These are phyloP conservation scores for Buddleja alternifolia DNA, from an alignment of 257 asterid genomes.

Conservation along the genomic window DNA sequence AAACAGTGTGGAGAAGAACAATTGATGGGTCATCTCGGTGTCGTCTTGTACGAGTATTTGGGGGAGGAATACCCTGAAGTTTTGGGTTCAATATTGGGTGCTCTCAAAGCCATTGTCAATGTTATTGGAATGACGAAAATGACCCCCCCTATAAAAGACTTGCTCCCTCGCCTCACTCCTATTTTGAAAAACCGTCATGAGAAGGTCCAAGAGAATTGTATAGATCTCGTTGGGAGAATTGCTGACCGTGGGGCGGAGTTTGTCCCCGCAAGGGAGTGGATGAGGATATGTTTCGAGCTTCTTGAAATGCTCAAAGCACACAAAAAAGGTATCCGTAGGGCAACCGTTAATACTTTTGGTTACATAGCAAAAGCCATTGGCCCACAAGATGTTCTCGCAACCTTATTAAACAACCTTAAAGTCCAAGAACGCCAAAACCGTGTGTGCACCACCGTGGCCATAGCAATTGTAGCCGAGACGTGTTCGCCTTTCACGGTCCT, in stretches of 20 bases:
- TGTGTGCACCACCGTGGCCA: constrained; percentile 94
- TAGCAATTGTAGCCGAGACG: constrained; percentile 91
- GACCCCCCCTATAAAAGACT: constrained; percentile 92
- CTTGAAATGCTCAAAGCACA: constrained; percentile 97
- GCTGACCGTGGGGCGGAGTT: constrained; percentile 95
- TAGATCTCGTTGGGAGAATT: constrained; percentile 87
- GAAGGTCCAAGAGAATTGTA: constrained; percentile 91
- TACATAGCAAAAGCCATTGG: constrained; percentile 91
- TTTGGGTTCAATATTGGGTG: constrained; percentile 85
- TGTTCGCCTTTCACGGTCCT: constrained; percentile 87
- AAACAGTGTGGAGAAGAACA: constrained; percentile 91
- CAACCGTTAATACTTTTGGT: constrained; percentile 89
- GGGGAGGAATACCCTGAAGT: constrained; percentile 97
- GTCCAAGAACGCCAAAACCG: constrained; percentile 95
- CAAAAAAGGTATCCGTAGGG: constrained; percentile 91
- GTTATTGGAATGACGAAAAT: constrained; percentile 94
- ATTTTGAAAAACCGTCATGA: constrained; percentile 92
- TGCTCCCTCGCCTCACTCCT: constrained; percentile 89
- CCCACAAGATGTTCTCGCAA: constrained; percentile 90
- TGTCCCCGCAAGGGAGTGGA: constrained; percentile 95
- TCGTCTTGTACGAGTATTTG: constrained; percentile 74
- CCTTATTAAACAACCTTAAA: constrained; percentile 81
- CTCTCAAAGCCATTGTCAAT: constrained; percentile 86
- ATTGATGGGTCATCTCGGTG: constrained; percentile 93
- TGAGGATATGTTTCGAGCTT: constrained; percentile 93